Evolutionary conservation across 192 early-diverging fungal species (phyloP).

Genomic region (Jimgerdemannia lactiflua): DNA sequence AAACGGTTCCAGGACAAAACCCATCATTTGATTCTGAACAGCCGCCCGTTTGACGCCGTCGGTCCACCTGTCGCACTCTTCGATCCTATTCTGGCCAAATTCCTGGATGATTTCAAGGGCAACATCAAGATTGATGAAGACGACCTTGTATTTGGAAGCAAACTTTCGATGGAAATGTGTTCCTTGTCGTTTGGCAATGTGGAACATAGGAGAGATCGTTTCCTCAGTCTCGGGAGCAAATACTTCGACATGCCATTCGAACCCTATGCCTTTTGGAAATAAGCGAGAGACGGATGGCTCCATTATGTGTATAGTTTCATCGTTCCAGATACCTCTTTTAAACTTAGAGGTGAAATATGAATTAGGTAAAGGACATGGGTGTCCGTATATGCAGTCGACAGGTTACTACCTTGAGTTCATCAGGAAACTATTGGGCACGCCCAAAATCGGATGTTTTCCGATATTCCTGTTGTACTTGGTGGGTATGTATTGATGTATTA

Average conservation of each 20-base stretch:
- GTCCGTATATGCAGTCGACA: neutral
- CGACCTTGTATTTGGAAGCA: neutral
- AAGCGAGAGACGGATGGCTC: too few relatives aligned
- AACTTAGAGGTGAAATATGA: neutral
- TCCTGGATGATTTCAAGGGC: neutral
- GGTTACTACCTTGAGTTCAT: neutral
- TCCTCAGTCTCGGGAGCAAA: neutral
- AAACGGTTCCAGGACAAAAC: neutral
- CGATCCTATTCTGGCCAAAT: slow-evolving; percentile 5
- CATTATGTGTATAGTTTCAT: too few relatives aligned
- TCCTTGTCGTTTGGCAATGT: neutral
- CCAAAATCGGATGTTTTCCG: neutral
- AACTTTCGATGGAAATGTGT: neutral
- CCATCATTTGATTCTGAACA: neutral
- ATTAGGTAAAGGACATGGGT: neutral
- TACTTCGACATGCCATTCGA: neutral
- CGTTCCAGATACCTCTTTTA: neutral
- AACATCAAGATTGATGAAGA: neutral
- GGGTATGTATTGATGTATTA: neutral
- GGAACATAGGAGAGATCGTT: neutral
- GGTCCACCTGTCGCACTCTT: neutral
- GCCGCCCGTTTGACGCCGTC: neutral
- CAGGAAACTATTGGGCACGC: neutral
- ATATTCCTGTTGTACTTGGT: neutral
- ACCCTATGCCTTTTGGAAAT: neutral